Evolutionary conservation across 176 grass and related monocot species (phyloP), one percentile per base, ranked within the genome.

Genomic region (Oryza nivara): DNA sequence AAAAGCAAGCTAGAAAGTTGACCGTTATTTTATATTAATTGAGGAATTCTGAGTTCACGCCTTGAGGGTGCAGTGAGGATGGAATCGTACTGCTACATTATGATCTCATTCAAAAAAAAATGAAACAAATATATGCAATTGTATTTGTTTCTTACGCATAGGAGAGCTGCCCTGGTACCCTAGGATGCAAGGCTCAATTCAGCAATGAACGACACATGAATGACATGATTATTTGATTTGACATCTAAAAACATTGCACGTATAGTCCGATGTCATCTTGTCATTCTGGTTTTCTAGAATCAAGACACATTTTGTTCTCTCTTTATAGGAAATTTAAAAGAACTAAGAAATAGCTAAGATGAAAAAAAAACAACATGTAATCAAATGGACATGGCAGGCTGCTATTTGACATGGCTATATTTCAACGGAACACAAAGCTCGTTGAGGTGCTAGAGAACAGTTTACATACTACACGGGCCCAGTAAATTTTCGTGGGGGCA

Each of bases 1-100:
- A n/a, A 65, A 77, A 78, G 65, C 22, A 66, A 65, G 45, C 30
- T 83, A 15, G 51, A 40, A 45, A 46, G 5, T 22, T 61, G 58
- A 20, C 1, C 6, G 5, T 19, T 20, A 61, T 61, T 2, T 61
- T 61, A 61, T 61, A 61, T 61, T 8, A 61, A 61, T 61, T 61
- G 20, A 22, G 58, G 20, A 10, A 61, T 22, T 61, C 20, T 61
- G 20, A 61, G 58, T 61, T 61, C 17, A 61, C 2, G 58, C 2
- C 58, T n/a, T 61, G 58, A 22, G 7, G 58, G 20, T 22, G 1
- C 1, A 6, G 52, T 22, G 52, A 10, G 9, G 7, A 61, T 60
- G 19, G 54, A 1, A 60, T 60, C 7, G 7, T 61, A n/a, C 58
- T 22, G 20, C 20, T 61, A 61, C 20, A 61, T 61, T 61, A 61